Evolutionary conservation across 768 basidiomycete genomes (phyloP), one percentile per base, ranked within the genome.

Genomic region (Rhizopogon rudus): DNA sequence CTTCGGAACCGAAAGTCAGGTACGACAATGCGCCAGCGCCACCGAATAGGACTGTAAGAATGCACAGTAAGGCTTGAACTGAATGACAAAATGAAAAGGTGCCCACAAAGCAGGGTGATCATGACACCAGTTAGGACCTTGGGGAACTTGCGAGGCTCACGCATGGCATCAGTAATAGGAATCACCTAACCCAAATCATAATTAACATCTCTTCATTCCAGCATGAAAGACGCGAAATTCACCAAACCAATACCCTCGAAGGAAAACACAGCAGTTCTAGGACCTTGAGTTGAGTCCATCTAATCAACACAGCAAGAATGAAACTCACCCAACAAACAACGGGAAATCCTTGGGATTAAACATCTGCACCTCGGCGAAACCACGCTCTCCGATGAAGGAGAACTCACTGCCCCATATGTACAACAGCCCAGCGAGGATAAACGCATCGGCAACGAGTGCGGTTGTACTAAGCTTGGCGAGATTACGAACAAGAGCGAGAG

Each of bases 231-330:
- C 41, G 17, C 29, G 25, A 31, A 52, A 69, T 83, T 61, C 61
- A 89, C 87, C 71, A 98, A 75, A 46, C 96, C 97, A 61, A 99
- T 93, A 8, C 96, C 96, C 71, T 99, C 96, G 63, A 98, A 99
- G 1, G 97, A 93, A 71, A 98, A 98, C 31, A 98, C 96, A 3
- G 97, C 96, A 22, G 97, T 98, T 7, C 94, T 93, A 57, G 42
- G 39, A 16, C 28, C 14, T 54, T 58, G 5, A 60, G 45, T 45
- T 4, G 25, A 55, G 46, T 37, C n/a, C 14, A 29, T 6, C 44
- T 25, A 25, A 25, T 25, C 25, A 25, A 25, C 35, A 29, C 43
- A 46, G 25, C 12, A 14, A 28, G 29, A 17, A 7, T 4, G 12
- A 25, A 17, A 73, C 86, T 60, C 61, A 91, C 89, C 93, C 97